Base-by-base conservation (phyloP, 139 green algal genomes). In the Picochlorum sp. region DNA sequence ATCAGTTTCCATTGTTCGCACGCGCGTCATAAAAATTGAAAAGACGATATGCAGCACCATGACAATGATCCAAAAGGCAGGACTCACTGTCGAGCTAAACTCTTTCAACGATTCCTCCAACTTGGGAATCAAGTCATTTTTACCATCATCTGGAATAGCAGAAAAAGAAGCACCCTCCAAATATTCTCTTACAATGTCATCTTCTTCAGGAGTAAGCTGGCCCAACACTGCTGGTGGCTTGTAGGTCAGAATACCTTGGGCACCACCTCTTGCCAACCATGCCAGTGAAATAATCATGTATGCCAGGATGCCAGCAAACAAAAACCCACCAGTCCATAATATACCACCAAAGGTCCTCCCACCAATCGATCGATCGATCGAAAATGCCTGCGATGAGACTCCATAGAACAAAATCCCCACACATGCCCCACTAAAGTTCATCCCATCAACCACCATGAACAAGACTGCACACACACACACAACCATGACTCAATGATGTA, bases 1-100 rank as follows among this genome's bases (percentile, higher is more conserved):
- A 18, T 67, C 66, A 14, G 15, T 47, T 5, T 47, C 5, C 4
- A 57, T 30, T 4, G 55, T 51, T 1, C 38, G 41, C 2, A 44
- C 28, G 8, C 31, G 21, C 45, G 45, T 23, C 4, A 57, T 16
- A 6, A 57, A 44, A 4, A 66, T 8, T 8, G 61, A 50, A n/a
- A 38, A 18, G 5, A 66, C 2, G 4, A 31, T 52, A 4, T 31
- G 7, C 4, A 72, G 66, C 23, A 61, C 66, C 56, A 72, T 72
- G 15, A 72, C 38, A 31, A 66, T 30, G 16, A 15, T 52, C 52
- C 55, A 72, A 45, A 60, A 72, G 21, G 14, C 24, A 20, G 45
- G 45, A 52, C 5, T 52, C 45, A 52, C 45, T 23, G 45, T 52
- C 10, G 3, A 9, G 4, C 16, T 23, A n/a, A 52, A 52, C 18